Conservation (phyloP, 257 asterid species). For the Parsonsia alboflavescens region DNA sequence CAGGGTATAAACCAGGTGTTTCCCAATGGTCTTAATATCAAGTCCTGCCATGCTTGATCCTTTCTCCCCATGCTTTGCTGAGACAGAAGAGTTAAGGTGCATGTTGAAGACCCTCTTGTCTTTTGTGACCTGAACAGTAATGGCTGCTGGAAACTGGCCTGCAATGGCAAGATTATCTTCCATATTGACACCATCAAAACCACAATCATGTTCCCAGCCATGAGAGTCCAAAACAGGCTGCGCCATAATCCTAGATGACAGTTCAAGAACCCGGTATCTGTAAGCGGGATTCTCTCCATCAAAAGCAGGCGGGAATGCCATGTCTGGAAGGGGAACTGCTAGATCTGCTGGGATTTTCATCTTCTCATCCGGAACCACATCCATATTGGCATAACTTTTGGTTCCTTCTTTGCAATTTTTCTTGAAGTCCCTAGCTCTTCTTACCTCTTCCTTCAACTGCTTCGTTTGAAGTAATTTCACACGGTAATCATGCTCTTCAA, state of each 20-base stretch:
- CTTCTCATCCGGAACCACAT: slow-evolving; percentile 17
- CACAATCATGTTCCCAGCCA: slow-evolving; percentile 45
- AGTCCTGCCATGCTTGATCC: slow-evolving; percentile 36
- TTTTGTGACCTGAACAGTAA: slow-evolving; percentile 29
- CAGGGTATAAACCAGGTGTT: slow-evolving; percentile 26
- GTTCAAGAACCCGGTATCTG: slow-evolving; percentile 19
- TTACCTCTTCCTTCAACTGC: slow-evolving; percentile 23
- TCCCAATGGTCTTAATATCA: slow-evolving; percentile 24
- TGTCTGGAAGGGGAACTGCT: slow-evolving; percentile 25
- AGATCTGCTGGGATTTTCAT: slow-evolving; percentile 8
- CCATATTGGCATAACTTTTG: slow-evolving; percentile 8
- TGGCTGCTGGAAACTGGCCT: slow-evolving; percentile 27
- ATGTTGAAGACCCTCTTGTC: slow-evolving; percentile 34
- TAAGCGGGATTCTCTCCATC: slow-evolving; percentile 27
- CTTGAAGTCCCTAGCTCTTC: slow-evolving; percentile 17
- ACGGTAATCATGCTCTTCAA: slow-evolving; percentile 22
- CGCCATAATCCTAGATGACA: slow-evolving; percentile 19
- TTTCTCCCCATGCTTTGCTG: slow-evolving; percentile 27
- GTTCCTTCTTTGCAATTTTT: background rate
- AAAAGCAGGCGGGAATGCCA: slow-evolving; percentile 27
- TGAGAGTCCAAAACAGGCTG: slow-evolving; percentile 32
- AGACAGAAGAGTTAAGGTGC: slow-evolving; percentile 33
- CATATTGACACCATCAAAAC: slow-evolving; percentile 31
- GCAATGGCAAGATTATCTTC: slow-evolving; percentile 29
- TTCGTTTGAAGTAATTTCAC: slow-evolving; percentile 18